phyloP scores from a whole-genome alignment of 2,329 filamentous ascomycete species.

The Xylariales sp. region DNA sequence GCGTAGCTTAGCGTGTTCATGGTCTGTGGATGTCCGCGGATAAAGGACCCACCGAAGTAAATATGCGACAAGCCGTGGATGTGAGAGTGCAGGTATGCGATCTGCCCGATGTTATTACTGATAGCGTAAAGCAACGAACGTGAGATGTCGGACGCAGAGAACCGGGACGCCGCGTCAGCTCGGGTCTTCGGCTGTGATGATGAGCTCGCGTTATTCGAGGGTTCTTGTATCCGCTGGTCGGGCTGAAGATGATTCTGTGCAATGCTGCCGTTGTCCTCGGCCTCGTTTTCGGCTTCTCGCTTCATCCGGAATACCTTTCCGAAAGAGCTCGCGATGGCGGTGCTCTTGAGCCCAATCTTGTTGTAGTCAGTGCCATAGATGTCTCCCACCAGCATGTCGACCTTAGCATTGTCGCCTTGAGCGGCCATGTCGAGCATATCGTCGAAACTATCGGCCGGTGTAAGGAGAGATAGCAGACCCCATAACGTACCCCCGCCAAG shows the following conservation, averaged over 20 bases:
- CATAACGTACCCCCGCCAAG: constrained; percentile 97
- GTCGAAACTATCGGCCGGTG: constrained; percentile 94
- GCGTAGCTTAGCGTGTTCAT: constrained; percentile 98
- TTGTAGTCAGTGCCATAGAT: constrained; percentile 97
- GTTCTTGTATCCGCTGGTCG: constrained; percentile 24
- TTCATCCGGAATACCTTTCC: constrained; percentile 97
- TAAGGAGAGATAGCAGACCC: constrained; percentile 91
- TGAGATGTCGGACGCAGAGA: constrained; percentile 86
- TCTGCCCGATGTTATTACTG: constrained; percentile 98
- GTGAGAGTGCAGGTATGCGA: constrained; percentile 96
- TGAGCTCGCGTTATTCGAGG: constrained; percentile 20
- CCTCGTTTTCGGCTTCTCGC: constrained; percentile 80
- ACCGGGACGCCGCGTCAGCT: constrained; percentile 58
- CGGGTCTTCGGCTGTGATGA: constrained; percentile 33
- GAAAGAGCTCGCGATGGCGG: constrained; percentile 94
- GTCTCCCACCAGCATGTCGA: constrained; percentile 97
- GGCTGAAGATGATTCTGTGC: constrained; percentile 57
- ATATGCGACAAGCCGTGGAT: constrained; percentile 92
- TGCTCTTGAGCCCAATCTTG: constrained; percentile 96
- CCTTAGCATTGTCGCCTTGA: constrained; percentile 87
- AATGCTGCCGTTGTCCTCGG: constrained; percentile 76
- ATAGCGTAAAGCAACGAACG: constrained; percentile 93
- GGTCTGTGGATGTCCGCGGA: constrained; percentile 94
- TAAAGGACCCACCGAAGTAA: constrained; percentile 98
- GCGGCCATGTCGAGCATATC: constrained; percentile 96